phyloP scores from a whole-genome alignment of 1,284 basidiomycete genomes.

The Marasmius fiardii region DNA sequence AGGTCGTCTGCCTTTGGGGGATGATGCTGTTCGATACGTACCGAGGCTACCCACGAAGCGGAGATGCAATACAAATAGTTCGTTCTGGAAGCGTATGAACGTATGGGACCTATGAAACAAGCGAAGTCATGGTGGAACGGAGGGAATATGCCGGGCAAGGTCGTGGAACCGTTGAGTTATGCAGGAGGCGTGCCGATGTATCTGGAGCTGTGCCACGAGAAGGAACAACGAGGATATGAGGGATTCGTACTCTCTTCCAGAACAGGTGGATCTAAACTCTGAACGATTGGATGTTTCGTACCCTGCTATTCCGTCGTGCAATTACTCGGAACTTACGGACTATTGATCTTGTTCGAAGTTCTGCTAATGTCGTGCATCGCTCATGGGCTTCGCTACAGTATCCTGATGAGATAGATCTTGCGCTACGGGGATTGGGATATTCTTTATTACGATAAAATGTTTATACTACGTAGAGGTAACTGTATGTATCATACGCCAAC shows the following conservation, averaged over 20 bases:
- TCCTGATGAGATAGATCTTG: too few relatives aligned
- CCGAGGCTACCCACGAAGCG: constrained; percentile 17
- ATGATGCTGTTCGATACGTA: constrained; percentile 12
- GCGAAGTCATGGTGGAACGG: constrained; percentile 8
- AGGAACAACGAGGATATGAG: background rate
- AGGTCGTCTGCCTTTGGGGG: background rate
- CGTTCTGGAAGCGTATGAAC: background rate
- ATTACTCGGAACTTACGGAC: too few relatives aligned
- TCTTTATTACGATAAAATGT: too few relatives aligned
- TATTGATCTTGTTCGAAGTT: too few relatives aligned
- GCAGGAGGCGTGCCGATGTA: background rate
- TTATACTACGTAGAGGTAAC: too few relatives aligned
- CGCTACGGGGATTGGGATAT: too few relatives aligned
- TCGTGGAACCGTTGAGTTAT: background rate
- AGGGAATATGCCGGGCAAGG: constrained; percentile 4
- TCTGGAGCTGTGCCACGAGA: background rate
- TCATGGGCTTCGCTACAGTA: too few relatives aligned
- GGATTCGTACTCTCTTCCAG: background rate
- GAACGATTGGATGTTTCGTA: background rate
- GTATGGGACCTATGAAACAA: background rate
- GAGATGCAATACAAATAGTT: constrained; percentile 17
- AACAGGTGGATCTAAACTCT: background rate
- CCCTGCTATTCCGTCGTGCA: too few relatives aligned
- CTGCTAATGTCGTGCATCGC: too few relatives aligned
- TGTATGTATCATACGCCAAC: too few relatives aligned